Conservation (phyloP, 768 basidiomycete species). For the Auriscalpium vulgare region DNA sequence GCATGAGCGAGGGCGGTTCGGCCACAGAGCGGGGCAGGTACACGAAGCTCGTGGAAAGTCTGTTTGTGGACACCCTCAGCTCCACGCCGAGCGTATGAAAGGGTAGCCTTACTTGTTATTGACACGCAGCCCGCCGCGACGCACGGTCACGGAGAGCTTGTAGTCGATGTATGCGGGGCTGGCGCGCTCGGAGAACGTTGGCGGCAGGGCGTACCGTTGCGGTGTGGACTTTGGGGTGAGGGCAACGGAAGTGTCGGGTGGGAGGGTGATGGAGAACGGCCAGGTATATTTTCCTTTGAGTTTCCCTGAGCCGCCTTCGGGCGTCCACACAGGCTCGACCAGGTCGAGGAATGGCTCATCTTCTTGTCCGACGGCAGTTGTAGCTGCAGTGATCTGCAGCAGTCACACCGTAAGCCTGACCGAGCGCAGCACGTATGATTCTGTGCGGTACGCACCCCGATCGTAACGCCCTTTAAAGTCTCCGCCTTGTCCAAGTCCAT, state of each 20-base stretch:
- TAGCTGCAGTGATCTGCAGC: slow-evolving; percentile 7
- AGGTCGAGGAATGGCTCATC: slow-evolving; percentile 7
- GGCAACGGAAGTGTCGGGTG: not conserved
- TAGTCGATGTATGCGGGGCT: slow-evolving; percentile 53
- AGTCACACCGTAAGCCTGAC: not conserved
- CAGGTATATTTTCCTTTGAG: slow-evolving; percentile 1
- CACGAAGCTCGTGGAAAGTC: slow-evolving; percentile 26
- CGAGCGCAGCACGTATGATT: not conserved
- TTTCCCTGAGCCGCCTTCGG: not conserved
- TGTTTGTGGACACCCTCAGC: slow-evolving; percentile 5
- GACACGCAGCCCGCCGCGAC: slow-evolving; percentile 39
- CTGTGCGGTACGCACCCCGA: slow-evolving; percentile 1
- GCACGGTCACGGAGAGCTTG: slow-evolving; percentile 40
- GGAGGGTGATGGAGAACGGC: slow-evolving; percentile 6
- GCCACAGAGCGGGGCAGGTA: slow-evolving; percentile 29
- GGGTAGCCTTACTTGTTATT: slow-evolving; percentile 36
- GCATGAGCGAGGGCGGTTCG: slow-evolving; percentile 27
- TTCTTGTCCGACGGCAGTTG: slow-evolving; percentile 4
- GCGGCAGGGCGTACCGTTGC: slow-evolving; percentile 1
- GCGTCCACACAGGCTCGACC: slow-evolving; percentile 3
- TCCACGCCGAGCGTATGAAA: not conserved
- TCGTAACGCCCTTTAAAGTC: slow-evolving; percentile 6
- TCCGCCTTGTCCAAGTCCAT: slow-evolving; percentile 5
- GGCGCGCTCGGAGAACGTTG: slow-evolving; percentile 29
- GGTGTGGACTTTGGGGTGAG: not conserved